phyloP scores from a whole-genome alignment of 371 early-diverging fungal genomes.

The Mucor lusitanicus region DNA sequence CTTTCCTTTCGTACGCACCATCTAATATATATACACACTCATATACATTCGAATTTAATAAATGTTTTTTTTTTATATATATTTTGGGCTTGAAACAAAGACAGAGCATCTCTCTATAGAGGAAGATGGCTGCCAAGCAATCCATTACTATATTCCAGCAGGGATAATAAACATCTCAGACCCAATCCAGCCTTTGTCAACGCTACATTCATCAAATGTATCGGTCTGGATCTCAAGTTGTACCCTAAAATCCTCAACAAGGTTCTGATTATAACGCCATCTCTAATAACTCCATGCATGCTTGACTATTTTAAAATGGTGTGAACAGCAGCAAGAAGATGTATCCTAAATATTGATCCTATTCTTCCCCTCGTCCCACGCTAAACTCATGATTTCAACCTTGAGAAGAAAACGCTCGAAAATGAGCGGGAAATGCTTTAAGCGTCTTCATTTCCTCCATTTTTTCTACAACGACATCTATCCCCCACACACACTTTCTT shows the following conservation, averaged over 20 bases:
- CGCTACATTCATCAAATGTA: no score
- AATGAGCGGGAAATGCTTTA: constrained; percentile 13
- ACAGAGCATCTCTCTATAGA: no score
- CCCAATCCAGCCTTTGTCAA: background rate
- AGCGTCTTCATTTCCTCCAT: background rate
- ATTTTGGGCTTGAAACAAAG: no score
- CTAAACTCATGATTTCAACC: background rate
- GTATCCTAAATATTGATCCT: background rate
- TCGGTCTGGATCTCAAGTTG: no score
- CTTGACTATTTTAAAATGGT: no score
- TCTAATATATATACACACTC: background rate
- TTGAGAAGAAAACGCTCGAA: constrained; percentile 5
- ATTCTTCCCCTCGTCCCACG: background rate
- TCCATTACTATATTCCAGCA: no score
- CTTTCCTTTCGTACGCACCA: background rate
- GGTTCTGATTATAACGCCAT: no score
- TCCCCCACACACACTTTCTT: no score
- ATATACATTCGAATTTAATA: background rate
- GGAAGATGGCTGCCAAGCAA: no score
- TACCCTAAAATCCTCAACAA: no score
- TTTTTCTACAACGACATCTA: background rate
- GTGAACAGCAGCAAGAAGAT: background rate
- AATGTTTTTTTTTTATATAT: background rate
- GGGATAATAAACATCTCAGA: no score
- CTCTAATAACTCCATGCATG: no score